Evolutionary conservation across 164 flowering plant species (phyloP).

Genomic region (Platanus orientalis): DNA sequence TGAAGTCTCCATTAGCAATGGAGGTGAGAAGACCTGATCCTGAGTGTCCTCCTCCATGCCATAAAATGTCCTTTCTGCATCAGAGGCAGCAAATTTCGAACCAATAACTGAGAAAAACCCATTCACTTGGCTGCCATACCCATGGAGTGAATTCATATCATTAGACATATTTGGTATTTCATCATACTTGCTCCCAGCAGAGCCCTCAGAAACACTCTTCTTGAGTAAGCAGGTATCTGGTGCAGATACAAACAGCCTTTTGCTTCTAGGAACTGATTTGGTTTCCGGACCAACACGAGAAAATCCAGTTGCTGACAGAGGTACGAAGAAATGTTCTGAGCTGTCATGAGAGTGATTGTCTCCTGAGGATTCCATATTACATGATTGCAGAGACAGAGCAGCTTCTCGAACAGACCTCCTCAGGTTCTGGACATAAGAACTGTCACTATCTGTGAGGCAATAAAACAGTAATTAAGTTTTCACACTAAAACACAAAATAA

Average conservation of each 20-base stretch:
- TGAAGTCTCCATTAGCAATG: slow-evolving; percentile 78
- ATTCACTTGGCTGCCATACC: slow-evolving; percentile 40
- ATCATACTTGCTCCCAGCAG: slow-evolving; percentile 32
- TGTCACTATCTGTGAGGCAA: slow-evolving; percentile 49
- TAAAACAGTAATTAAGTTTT: slow-evolving; percentile 17
- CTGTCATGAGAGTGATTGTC: slow-evolving; percentile 67
- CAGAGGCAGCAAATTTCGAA: slow-evolving; percentile 42
- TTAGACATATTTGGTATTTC: slow-evolving; percentile 37
- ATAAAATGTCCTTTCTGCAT: slow-evolving; percentile 41
- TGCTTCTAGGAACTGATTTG: slow-evolving; percentile 40
- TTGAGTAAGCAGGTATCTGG: slow-evolving; percentile 35
- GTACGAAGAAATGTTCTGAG: slow-evolving; percentile 76
- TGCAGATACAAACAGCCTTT: slow-evolving; percentile 46
- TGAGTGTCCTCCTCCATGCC: slow-evolving; percentile 57
- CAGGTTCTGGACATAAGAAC: slow-evolving; percentile 56
- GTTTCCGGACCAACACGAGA: slow-evolving; percentile 41
- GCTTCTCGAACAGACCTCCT: slow-evolving; percentile 93
- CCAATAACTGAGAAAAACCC: slow-evolving; percentile 52
- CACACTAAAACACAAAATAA: slow-evolving; percentile 1
- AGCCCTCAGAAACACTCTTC: slow-evolving; percentile 26
- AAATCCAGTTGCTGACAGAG: slow-evolving; percentile 55
- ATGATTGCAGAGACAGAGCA: slow-evolving; percentile 54
- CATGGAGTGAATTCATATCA: slow-evolving; percentile 42
- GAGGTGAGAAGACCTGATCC: slow-evolving; percentile 88
- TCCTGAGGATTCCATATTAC: slow-evolving; percentile 47